Evolutionary conservation across 768 basidiomycete species (phyloP).

Genomic region (Lactarius deliciosus): DNA sequence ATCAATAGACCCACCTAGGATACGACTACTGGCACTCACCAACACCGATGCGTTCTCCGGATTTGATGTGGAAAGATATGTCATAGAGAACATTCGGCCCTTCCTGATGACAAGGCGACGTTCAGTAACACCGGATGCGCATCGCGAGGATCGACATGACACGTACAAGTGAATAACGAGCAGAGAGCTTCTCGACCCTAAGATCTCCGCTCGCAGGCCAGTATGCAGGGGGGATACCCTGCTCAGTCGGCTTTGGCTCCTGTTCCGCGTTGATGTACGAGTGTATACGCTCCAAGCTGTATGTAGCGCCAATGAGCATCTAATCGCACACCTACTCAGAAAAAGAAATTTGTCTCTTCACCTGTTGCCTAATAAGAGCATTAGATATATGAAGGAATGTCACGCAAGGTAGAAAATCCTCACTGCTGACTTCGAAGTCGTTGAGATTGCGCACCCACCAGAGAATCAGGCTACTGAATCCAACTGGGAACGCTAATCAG

Average conservation of each 20-base stretch:
- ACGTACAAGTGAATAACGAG: slow-evolving; percentile 44
- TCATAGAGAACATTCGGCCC: slow-evolving; percentile 58
- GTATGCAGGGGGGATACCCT: slow-evolving; percentile 56
- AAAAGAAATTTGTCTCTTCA: slow-evolving; percentile 9
- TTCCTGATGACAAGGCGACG: slow-evolving; percentile 35
- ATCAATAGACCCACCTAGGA: slow-evolving; percentile 4
- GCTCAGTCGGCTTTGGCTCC: slow-evolving; percentile 44
- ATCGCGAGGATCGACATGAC: slow-evolving; percentile 35
- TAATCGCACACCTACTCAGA: not conserved
- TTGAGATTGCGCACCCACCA: slow-evolving; percentile 48
- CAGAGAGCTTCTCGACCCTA: slow-evolving; percentile 50
- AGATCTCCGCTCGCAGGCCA: slow-evolving; percentile 62
- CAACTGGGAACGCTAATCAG: slow-evolving; percentile 37
- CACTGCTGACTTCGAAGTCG: slow-evolving; percentile 47
- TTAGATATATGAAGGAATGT: not conserved
- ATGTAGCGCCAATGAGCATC: slow-evolving; percentile 27
- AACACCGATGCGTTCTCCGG: slow-evolving; percentile 59
- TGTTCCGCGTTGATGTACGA: slow-evolving; percentile 57
- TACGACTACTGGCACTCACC: slow-evolving; percentile 36
- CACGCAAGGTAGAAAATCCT: slow-evolving; percentile 11
- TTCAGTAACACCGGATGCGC: slow-evolving; percentile 46
- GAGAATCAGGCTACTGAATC: slow-evolving; percentile 56
- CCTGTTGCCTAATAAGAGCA: slow-evolving; percentile 33
- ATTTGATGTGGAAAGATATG: slow-evolving; percentile 49
- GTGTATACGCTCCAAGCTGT: slow-evolving; percentile 50